Conservation (phyloP, 495 filamentous ascomycete genomes). For the Penicillium simplicissimum region DNA sequence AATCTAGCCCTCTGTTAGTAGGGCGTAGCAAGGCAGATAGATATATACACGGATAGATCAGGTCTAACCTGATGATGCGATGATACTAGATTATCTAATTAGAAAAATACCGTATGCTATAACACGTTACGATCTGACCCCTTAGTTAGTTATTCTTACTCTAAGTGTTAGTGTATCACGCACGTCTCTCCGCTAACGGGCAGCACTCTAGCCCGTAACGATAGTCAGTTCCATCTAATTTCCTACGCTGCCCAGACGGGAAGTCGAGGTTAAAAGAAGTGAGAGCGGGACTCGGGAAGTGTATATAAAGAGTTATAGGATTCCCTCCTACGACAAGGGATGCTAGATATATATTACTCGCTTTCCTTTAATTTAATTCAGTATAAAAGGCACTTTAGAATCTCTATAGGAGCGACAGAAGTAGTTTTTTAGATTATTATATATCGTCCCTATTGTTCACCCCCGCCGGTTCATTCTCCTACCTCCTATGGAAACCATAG, state of each 20-base stretch:
- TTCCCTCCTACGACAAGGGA: background rate
- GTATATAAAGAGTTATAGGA: background rate
- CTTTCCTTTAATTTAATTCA: slow-evolving; percentile 5
- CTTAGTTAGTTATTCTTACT: background rate
- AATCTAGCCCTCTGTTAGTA: slow-evolving; percentile 10
- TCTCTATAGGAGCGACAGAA: background rate
- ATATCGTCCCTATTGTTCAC: too few species aligned
- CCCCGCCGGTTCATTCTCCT: background rate
- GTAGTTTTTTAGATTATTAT: background rate
- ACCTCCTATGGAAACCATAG: background rate
- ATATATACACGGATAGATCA: background rate
- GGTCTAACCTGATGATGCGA: background rate
- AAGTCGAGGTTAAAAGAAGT: background rate
- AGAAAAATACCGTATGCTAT: background rate
- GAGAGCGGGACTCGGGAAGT: background rate
- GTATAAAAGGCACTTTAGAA: background rate
- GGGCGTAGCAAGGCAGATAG: slow-evolving; percentile 12
- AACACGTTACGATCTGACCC: background rate
- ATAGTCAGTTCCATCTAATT: background rate
- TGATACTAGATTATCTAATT: background rate
- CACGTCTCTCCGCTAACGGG: background rate
- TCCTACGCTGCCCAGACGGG: too few species aligned
- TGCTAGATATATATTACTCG: slow-evolving; percentile 2
- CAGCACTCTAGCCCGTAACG: background rate
- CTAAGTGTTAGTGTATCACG: background rate